A percentile compares a stretch with the other conserved stretches of the same genome.
Evolutionary conservation across 768 basidiomycete species (phyloP).

Genomic region (Candolleomyces efflorescens): DNA sequence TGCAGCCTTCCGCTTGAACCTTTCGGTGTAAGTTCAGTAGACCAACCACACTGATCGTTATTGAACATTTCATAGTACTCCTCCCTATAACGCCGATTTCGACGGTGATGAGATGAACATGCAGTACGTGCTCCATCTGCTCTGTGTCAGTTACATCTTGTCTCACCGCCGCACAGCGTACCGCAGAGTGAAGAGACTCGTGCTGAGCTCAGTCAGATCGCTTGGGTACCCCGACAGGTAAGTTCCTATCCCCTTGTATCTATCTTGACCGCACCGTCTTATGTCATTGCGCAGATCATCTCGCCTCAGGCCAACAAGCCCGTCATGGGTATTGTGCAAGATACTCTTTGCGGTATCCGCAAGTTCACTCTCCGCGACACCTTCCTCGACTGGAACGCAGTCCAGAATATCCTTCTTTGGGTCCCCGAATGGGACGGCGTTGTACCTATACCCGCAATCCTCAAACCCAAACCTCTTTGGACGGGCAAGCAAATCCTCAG

Average conservation of each 20-base stretch:
- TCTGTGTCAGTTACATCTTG: slow-evolving; percentile 5
- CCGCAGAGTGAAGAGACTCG: slow-evolving; percentile 98
- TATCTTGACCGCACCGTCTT: background rate
- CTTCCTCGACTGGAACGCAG: slow-evolving; percentile 92
- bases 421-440: slow-evolving; percentile 96
- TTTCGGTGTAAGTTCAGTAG: slow-evolving; percentile 78
- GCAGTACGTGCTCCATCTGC: slow-evolving; percentile 74
- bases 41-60: slow-evolving; percentile 14
- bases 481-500: slow-evolving; percentile 95
- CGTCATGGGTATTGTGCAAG: slow-evolving; percentile 99
- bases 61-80: slow-evolving; percentile 52
- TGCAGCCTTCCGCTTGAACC: slow-evolving; percentile 91
- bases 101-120: slow-evolving; percentile 99
- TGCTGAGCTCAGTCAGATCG: slow-evolving; percentile 96
- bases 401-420: slow-evolving; percentile 98
- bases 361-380: slow-evolving; percentile 96
- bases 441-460: slow-evolving; percentile 88
- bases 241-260: slow-evolving; percentile 10
- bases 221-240: slow-evolving; percentile 97
- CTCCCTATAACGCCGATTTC: slow-evolving; percentile 99
- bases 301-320: slow-evolving; percentile 99
- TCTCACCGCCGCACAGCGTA: slow-evolving; percentile 48
- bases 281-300: slow-evolving; percentile 64
- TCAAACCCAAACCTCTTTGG: slow-evolving; percentile 98
- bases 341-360: slow-evolving; percentile 95